Base-by-base conservation (phyloP, 164 flowering plant species). In the Aristolochia californica region DNA sequence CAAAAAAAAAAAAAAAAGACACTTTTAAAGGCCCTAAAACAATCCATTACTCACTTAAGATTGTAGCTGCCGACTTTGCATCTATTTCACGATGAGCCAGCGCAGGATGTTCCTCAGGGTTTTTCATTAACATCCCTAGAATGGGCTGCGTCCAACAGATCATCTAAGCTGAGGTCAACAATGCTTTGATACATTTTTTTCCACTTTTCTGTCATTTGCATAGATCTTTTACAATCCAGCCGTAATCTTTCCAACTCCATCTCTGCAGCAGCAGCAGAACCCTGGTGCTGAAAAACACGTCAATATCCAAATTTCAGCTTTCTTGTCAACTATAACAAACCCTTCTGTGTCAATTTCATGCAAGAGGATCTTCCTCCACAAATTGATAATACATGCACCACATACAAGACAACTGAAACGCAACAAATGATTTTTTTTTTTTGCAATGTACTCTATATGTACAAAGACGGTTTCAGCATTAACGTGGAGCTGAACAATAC, bases 201-300 rank as follows among this genome's bases (percentile, higher is more conserved):
- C 96, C 85, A 84, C 28, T 80, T 73, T 30, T 84, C 77, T 23
- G 64, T 63, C 81, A 78, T 76, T 62, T 85, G 78, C 71, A 68
- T 45, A 2, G 85, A 78, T 70, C 70, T 76, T 57, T 62, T 56
- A 62, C 61, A 68, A 5, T 87, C 90, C 49, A 24, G 59, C 70
- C 80, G 83, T 30, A 85, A 61, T 62, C 78, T 78, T 65, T 80
- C 88, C 66, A 81, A 59, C 65, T 91, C 96, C 77, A 85, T 74
- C 62, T 70, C 78, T 34, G 76, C 30, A 47, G 94, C 81, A 51
- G 84, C 83, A 58, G 79, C 43, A 63, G 90, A 83, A 55, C 83
- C 82, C 69, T 81, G 75, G 75, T 76, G 80, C 94, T 82, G 85
- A 47, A 78, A 45, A 43, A 62, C 40, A 25, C 34, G 10, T 45